Evolutionary conservation across 805 yeast genomes (phyloP).

Genomic region (Lachancea mirantina): DNA sequence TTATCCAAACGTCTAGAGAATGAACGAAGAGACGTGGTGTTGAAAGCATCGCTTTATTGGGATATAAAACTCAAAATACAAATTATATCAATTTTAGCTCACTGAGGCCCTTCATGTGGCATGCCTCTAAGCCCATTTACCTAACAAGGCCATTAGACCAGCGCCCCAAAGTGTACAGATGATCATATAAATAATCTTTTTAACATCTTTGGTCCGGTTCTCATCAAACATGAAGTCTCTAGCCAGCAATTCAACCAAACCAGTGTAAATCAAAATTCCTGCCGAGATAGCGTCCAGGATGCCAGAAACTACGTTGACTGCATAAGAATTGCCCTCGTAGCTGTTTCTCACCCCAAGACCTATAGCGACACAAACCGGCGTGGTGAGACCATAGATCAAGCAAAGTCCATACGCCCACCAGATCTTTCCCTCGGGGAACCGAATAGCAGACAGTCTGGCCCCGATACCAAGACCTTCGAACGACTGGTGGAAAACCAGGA

Average conservation of each 20-base stretch:
- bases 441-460: conserved; percentile 53
- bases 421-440: conserved; percentile 41
- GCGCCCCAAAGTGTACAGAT: conserved; percentile 41
- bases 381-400: conserved; percentile 47
- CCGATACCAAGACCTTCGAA: conserved; percentile 80
- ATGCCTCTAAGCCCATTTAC: conserved; percentile 80
- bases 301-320: conserved; percentile 52
- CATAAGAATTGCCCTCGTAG: conserved; percentile 48
- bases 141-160: conserved; percentile 66
- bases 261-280: conserved; percentile 65
- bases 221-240: conserved; percentile 55
- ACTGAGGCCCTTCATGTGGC: too few species aligned
- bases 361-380: conserved; percentile 67
- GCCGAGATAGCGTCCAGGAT: conserved; percentile 64
- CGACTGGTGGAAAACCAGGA: conserved; percentile 64
- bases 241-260: conserved; percentile 68
- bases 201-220: conserved; percentile 34
- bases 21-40: too few species aligned
- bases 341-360: conserved; percentile 62
- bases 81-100: too few species aligned
- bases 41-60: too few species aligned
- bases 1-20: too few species aligned
- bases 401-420: conserved; percentile 41
- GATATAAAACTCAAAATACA: too few species aligned
- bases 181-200: conserved; percentile 37